Evolutionary conservation across 768 basidiomycete genomes (phyloP).

Genomic region (Lenzites betulinus): DNA sequence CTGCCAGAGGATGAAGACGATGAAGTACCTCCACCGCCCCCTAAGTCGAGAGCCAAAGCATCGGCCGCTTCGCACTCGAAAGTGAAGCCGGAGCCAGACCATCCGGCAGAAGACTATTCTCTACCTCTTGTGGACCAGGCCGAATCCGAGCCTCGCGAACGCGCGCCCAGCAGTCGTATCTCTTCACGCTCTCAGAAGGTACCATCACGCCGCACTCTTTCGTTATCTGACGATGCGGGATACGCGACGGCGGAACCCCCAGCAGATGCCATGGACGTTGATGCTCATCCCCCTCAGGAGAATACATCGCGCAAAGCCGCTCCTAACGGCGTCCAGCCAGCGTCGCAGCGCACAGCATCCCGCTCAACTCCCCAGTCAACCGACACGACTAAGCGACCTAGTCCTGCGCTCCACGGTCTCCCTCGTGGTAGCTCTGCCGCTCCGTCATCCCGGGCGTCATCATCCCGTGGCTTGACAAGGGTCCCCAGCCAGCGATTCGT

Average conservation of each 20-base stretch:
- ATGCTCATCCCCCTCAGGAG: background rate
- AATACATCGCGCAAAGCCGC: background rate
- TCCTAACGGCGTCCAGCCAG: background rate
- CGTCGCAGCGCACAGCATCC: background rate
- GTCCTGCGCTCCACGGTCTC: slow-evolving; percentile 4
- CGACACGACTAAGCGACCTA: background rate
- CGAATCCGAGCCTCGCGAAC: background rate
- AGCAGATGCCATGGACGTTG: slow-evolving; percentile 18
- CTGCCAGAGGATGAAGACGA: slow-evolving; percentile 22
- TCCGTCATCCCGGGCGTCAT: slow-evolving; percentile 7
- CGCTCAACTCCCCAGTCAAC: background rate
- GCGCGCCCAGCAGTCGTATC: background rate
- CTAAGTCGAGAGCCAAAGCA: slow-evolving; percentile 14
- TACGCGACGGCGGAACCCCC: slow-evolving; percentile 30
- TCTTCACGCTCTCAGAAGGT: background rate
- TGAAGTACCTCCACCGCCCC: slow-evolving; percentile 3
- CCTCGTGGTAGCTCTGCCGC: background rate
- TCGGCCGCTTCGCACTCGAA: slow-evolving; percentile 17
- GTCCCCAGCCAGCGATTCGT: background rate
- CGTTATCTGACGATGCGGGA: slow-evolving; percentile 30
- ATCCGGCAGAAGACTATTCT: slow-evolving; percentile 17
- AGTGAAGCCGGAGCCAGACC: slow-evolving; percentile 21
- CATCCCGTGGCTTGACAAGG: background rate
- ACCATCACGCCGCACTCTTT: slow-evolving; percentile 17
- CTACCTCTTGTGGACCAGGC: slow-evolving; percentile 6